phyloP scores from a whole-genome alignment of 495 filamentous ascomycete species.

The Hypoxylon fuscum region DNA sequence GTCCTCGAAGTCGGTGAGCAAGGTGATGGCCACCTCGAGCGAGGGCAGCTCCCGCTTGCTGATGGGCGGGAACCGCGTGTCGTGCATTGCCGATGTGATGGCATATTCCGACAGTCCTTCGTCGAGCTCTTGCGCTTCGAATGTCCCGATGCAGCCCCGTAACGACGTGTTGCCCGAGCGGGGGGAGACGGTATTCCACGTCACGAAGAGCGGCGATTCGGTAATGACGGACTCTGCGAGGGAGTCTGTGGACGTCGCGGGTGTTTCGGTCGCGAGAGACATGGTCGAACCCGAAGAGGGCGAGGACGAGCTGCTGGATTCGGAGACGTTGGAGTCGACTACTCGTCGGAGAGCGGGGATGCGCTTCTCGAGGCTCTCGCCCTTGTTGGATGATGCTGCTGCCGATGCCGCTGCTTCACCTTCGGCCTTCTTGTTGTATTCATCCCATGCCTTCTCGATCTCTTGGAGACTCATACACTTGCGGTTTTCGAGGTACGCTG shows the following conservation, averaged over 20 bases:
- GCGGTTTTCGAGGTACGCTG: conserved; percentile 57
- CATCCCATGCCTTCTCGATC: conserved; percentile 77
- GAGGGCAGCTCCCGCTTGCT: conserved; percentile 69
- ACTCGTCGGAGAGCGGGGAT: conserved; percentile 51
- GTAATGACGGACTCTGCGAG: conserved; percentile 37
- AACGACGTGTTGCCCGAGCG: conserved; percentile 69
- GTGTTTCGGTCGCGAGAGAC: conserved; percentile 43
- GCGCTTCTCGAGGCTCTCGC: conserved; percentile 47
- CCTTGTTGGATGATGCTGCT: conserved; percentile 19
- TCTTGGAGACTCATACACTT: conserved; percentile 63
- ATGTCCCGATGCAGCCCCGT: conserved; percentile 96
- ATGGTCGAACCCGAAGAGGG: conserved; percentile 43
- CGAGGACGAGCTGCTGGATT: conserved; percentile 44
- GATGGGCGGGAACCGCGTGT: conserved; percentile 85
- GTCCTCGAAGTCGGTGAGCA: conserved; percentile 80
- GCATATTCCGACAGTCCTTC: conserved; percentile 82
- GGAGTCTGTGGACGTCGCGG: conserved; percentile 40
- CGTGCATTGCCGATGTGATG: conserved; percentile 87
- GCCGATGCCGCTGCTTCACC: conserved; percentile 37
- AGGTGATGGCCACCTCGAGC: conserved; percentile 75
- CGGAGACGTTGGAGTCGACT: conserved; percentile 42
- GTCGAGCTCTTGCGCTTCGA: conserved; percentile 79
- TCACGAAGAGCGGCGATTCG: conserved; percentile 84
- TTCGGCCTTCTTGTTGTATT: conserved; percentile 50
- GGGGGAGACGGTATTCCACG: conserved; percentile 81